A percentile compares a stretch with the other conserved stretches of the same genome.
These are phyloP conservation scores for Danielozyma ontarioensis DNA, from an alignment of 805 yeast genomes.

Conservation along the genomic window DNA sequence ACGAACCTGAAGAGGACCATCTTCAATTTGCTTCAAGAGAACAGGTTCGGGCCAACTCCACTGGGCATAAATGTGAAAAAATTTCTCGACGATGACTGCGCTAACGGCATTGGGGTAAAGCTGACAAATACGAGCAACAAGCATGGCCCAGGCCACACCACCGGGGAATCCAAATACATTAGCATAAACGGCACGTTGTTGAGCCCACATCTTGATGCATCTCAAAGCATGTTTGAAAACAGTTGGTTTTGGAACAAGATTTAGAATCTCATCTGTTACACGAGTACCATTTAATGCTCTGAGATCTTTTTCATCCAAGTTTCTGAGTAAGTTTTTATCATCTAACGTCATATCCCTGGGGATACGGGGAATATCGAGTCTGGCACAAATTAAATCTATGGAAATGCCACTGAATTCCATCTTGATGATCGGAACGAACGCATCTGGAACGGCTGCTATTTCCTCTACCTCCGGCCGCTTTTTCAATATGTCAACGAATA, in stretches of 20 bases:
- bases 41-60: constrained; percentile 99
- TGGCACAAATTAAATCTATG: constrained; percentile 85
- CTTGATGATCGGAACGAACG: constrained; percentile 95
- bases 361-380: constrained; percentile 76
- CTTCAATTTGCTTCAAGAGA: constrained; percentile 85
- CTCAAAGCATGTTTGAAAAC: constrained; percentile 90
- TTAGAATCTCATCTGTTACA: constrained; percentile 91
- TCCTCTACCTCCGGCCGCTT: constrained; percentile 81
- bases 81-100: constrained; percentile 83
- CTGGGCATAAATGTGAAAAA: constrained; percentile 76
- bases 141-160: constrained; percentile 99
- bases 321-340: constrained; percentile 79
- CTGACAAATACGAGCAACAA: constrained; percentile 97
- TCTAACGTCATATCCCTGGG: constrained; percentile 70
- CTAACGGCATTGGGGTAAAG: constrained; percentile 94
- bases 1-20: constrained; percentile 92
- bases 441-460: constrained; percentile 91
- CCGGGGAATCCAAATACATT: constrained; percentile 98
- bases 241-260: constrained; percentile 85
- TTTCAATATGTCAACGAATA: constrained; percentile 66
- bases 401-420: constrained; percentile 87
- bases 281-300: constrained; percentile 93
- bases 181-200: constrained; percentile 87
- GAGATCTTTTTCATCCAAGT: constrained; percentile 86
- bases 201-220: constrained; percentile 96